Conservation (phyloP, 179 eudicot species). For the Gypsophila paniculata region DNA sequence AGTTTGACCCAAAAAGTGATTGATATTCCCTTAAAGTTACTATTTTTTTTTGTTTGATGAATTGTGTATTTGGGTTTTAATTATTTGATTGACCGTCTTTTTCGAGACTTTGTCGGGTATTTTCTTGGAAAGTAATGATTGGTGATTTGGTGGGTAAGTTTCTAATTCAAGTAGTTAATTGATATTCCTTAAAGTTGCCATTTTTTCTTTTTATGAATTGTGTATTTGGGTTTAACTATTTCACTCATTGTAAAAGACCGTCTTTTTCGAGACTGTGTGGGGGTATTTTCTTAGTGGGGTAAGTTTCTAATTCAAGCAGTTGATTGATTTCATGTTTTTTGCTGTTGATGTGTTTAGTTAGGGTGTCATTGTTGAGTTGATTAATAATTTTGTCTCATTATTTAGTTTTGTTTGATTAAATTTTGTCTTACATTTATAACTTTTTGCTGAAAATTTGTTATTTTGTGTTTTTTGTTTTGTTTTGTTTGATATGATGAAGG, state of each 20-base stretch:
- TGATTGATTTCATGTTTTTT: neutral
- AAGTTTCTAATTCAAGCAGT: constrained; percentile 11
- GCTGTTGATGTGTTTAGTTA: constrained; percentile 14
- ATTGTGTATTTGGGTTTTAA: constrained; percentile 24
- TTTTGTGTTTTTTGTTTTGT: neutral
- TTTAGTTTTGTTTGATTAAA: neutral
- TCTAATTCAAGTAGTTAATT: no score
- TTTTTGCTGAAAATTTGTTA: neutral
- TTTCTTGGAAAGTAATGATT: no score
- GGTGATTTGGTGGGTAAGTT: no score
- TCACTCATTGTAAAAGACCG: no score
- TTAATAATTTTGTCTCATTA: constrained; percentile 10
- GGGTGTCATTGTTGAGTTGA: constrained; percentile 5
- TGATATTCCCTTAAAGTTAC: no score
- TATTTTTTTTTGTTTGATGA: constrained; percentile 18
- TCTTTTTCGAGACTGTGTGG: no score
- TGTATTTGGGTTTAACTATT: no score
- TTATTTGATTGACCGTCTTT: neutral
- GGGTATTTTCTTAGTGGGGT: constrained; percentile 13
- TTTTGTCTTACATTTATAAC: no score
- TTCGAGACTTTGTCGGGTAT: no score
- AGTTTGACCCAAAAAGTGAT: constrained; percentile 27
- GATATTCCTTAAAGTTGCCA: no score
- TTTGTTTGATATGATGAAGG: neutral
- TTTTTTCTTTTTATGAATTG: no score